phyloP scores from a whole-genome alignment of 1,284 basidiomycete genomes.

The Jaminaea rosea region DNA sequence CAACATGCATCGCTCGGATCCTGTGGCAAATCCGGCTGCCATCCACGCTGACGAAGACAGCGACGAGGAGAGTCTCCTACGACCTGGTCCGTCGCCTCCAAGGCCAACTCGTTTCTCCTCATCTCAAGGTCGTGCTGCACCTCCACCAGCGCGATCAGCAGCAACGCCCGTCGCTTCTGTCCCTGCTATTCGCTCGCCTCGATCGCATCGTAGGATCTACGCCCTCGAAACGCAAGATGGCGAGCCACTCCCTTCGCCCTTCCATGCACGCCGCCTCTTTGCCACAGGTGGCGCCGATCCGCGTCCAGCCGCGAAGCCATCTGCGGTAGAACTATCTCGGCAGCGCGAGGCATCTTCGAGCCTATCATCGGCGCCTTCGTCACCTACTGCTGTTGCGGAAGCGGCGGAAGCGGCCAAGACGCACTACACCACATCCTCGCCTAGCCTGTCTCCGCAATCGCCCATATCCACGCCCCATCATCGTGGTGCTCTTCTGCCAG shows the following conservation, averaged over 20 bases:
- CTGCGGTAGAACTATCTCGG: no score
- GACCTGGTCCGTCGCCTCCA: not conserved
- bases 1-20: not conserved
- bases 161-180: not conserved
- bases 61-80: not conserved
- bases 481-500: no score
- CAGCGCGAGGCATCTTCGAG: no score
- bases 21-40: not conserved
- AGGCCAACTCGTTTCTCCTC: not conserved
- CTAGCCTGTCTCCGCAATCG: no score
- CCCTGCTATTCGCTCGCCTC: not conserved
- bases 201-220: not conserved
- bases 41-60: not conserved
- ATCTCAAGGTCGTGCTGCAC: not conserved
- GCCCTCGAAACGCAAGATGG: not conserved
- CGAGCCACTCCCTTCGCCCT: not conserved
- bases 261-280: not conserved
- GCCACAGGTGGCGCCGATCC: not conserved
- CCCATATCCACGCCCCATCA: no score
- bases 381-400: no score
- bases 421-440: not conserved
- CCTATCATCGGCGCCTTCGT: no score
- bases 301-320: not conserved
- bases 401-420: no score
- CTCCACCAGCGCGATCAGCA: not conserved